Evolutionary conservation across 2,329 filamentous ascomycete genomes (phyloP).

Genomic region (Botrytis fabae): DNA sequence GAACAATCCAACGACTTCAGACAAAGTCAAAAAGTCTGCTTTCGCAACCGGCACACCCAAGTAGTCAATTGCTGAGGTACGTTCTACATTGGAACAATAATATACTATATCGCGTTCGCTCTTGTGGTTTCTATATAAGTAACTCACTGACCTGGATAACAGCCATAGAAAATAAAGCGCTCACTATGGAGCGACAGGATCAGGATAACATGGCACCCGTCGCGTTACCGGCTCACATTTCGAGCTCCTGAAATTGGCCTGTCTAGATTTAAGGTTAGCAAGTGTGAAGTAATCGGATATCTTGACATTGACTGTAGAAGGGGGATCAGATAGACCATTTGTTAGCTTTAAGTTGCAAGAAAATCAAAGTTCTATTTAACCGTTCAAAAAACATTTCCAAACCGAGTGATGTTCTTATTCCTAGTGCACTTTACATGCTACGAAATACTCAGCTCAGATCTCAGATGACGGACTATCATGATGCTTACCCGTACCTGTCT

Average conservation of each 20-base stretch:
- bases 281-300: neutral
- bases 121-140: neutral
- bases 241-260: neutral
- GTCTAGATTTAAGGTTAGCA: neutral
- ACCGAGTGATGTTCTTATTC: neutral
- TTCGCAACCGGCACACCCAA: neutral
- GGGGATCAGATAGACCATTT: neutral
- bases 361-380: neutral
- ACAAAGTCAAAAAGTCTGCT: neutral
- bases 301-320: neutral
- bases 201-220: neutral
- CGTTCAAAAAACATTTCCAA: neutral
- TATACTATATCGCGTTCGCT: neutral
- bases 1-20: neutral
- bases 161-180: neutral
- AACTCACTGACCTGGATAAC: neutral
- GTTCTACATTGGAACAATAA: neutral
- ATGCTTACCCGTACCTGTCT: neutral
- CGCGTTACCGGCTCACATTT: neutral
- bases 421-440: neutral
- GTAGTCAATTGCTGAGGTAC: neutral
- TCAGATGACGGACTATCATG: neutral
- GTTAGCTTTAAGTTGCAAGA: neutral
- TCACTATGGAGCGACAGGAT: neutral
- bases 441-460: neutral